Base-by-base conservation (phyloP, 257 asterid genomes). In the Nicotiana undulata region DNA sequence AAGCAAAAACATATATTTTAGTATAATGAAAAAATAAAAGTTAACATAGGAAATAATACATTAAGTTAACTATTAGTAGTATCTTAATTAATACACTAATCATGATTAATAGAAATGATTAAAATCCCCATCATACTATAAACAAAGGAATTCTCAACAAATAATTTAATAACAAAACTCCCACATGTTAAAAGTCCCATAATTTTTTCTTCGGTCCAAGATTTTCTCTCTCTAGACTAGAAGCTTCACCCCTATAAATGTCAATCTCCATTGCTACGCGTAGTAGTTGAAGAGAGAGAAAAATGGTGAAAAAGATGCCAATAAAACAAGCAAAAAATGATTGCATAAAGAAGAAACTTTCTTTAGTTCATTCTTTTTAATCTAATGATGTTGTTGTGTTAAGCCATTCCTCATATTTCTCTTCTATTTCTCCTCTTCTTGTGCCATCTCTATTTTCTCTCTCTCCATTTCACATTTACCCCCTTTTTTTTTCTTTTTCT, bases 401-500 rank as follows among this genome's bases (percentile, higher is more conserved):
- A 81, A 81, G 24, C 82, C 77, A 82, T 12, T 76, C 89, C 89
- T 87, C 83, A 60, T 86, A 74, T 66, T 40, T 86, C 90, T 87
- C 90, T 66, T 82, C 90, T 81, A 83, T 67, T 53, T 78, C 86
- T 55, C 46, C 89, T 86, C 88, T 81, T 51, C 68, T 81, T 20
- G 11, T 81, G 88, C 89, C 89, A 88, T 77, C 13, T 28, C 22
- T 10, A 55, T n/a, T 4, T 20, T 34, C 32, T 49, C 66, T 56
- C 81, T 12, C 5, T 34, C 9, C 59, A 79, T 89, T 76, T 80
- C 83, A 74, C 64, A 63, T 76, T 85, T 81, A 53, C 72, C 6
- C 34, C 44, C 76, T 64, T 55, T 51, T 68, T 70, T 28, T 1
- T 0, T 7, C 4, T 13, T 51, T 10, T 2, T 49, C 0, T 2